Evolutionary conservation across 2,329 filamentous ascomycete genomes (phyloP), one percentile per base, ranked within the genome.

Genomic region (Biscogniauxia marginata): DNA sequence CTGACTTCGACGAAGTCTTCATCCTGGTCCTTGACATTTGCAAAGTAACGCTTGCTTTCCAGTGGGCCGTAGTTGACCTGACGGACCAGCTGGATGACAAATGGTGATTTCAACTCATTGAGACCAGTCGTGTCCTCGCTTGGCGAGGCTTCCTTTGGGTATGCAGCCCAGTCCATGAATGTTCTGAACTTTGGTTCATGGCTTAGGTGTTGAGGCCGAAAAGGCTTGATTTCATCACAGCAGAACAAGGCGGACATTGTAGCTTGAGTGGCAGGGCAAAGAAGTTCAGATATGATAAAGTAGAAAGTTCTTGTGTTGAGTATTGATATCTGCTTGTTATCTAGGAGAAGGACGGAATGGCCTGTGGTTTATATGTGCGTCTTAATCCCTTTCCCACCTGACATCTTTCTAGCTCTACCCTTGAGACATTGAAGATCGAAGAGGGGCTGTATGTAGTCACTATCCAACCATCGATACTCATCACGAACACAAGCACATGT

Each of bases 41-140:
- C 61, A 52, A 79, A 79, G 63, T 79, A 80, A 24, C 75, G 62
- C 57, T 72, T 79, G 49, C 66, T 71, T 53, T 80, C 77, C 0
- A 76, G 65, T 2, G 75, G 65, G 1, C 77, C 77, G 56, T 69
- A 78, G 61, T 79, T 79, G 59, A 77, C 67, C 66, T 79, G 77
- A 2, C 66, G 68, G 20, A 79, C 75, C 3, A 79, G 62, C 63
- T 79, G 76, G 2, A 80, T 61, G 16, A 64, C 75, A 53, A 61
- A 71, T 0, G 57, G 46, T 2, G 64, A 52, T 7, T 50, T 48
- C 6, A 57, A 20, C 1, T 18, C 49, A 13, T 46, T 63, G 59
- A 55, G 58, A 53, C 1, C 46, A 24, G 18, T 30, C 57, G 13
- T 25, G 22, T 7, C 44, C 9, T 58, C 56, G 22, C 46, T 25